These are phyloP conservation scores for Claviceps cyperi DNA, from an alignment of 2,329 filamentous ascomycete genomes.

Conservation along the genomic window DNA sequence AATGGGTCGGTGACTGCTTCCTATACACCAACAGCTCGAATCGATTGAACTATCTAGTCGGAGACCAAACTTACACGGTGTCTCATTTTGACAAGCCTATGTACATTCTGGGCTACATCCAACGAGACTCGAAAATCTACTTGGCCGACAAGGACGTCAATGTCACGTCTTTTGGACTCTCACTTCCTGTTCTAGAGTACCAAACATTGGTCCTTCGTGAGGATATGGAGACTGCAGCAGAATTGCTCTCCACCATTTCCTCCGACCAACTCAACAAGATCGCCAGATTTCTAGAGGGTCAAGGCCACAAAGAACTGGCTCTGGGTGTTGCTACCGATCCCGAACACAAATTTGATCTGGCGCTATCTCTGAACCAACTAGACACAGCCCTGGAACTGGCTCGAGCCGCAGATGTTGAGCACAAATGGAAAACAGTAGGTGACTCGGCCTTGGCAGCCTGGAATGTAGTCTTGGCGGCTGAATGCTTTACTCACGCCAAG, in stretches of 20 bases:
- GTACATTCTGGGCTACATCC: conserved; percentile 91
- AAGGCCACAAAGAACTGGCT: conserved; percentile 91
- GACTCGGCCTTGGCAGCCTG: conserved; percentile 77
- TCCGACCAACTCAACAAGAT: conserved; percentile 97
- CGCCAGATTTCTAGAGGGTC: conserved; percentile 89
- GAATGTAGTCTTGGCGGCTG: conserved; percentile 77
- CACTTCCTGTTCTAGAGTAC: conserved; percentile 86
- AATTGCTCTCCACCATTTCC: conserved; percentile 71
- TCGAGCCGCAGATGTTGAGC: conserved; percentile 69
- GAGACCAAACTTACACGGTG: conserved; percentile 94
- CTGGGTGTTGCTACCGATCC: conserved; percentile 87
- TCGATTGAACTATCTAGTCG: conserved; percentile 92
- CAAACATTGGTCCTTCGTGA: conserved; percentile 89
- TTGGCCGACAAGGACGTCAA: conserved; percentile 90
- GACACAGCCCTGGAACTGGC: conserved; percentile 78
- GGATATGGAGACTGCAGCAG: conserved; percentile 81
- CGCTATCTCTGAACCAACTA: conserved; percentile 68
- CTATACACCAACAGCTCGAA: conserved; percentile 97
- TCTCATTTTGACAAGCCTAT: conserved; percentile 92
- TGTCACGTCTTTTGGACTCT: conserved; percentile 80
- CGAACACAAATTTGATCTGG: conserved; percentile 93
- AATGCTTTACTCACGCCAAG: conserved; percentile 84
- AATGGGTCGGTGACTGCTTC: conserved; percentile 98
- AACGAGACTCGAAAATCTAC: conserved; percentile 89
- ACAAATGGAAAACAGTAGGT: conserved; percentile 97